Base-by-base conservation (phyloP, 306 rosid species). In the Medicago ruthenica region DNA sequence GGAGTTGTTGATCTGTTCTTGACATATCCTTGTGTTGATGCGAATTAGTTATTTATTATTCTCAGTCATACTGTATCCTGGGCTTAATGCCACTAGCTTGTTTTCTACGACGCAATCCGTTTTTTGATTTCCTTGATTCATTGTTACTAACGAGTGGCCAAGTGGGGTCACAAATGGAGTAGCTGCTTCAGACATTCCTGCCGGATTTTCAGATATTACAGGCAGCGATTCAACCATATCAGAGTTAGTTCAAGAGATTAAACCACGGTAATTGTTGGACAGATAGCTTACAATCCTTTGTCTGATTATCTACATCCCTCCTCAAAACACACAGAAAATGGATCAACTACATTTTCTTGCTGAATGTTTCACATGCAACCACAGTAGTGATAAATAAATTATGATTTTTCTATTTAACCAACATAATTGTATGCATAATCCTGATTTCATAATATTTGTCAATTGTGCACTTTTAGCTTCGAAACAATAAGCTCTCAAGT, bases 71-170 rank as follows among this genome's bases (percentile, higher is more conserved):
- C 71, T 44, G 9, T 78, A 20, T 75, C 0, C 8, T 8, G 17
- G 74, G 42, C 64, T 45, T 42, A 36, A 18, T 77, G 18, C 21
- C 15, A 16, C 73, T 71, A 51, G 55, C 73, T 67, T 62, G 62
- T 60, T 74, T 85, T 78, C 36, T 47, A 39, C 62, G 74, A 47
- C 16, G 42, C 69, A 53, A 51, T 74, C 21, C 61, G 34, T 66
- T 72, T 77, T 51, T 76, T 79, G 71, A 31, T 54, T 80, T 84
- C 96, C 88, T 95, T 95, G 71, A 92, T 74, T 83, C 57, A 36
- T 73, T 76, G 50, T 67, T 84, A 95, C 99, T 86, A 95, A 95
- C 37, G 91, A 95, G 82, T 95, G 99, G 99, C 97, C 99, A 22
- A 85, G 83, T 45, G 92, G 92, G 67, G 82, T 95, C 66, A 89